Conservation (phyloP, 1,284 basidiomycete genomes). For the Puccinia sorghi region DNA sequence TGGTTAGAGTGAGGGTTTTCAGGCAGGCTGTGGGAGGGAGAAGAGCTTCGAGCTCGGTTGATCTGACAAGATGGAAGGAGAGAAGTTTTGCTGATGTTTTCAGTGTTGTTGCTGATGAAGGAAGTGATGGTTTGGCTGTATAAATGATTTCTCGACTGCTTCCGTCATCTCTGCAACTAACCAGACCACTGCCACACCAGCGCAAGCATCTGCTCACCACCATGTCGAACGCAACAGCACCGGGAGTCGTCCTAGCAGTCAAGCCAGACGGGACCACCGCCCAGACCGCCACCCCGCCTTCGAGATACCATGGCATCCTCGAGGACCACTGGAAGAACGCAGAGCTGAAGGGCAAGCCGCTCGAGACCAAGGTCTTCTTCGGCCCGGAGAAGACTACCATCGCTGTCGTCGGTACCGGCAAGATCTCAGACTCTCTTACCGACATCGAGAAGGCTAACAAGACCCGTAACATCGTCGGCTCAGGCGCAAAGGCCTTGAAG, state of each 20-base stretch:
- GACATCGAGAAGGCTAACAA: slow-evolving; percentile 41
- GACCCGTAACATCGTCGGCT: slow-evolving; percentile 34
- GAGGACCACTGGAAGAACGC: slow-evolving; percentile 25
- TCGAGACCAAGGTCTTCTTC: slow-evolving; percentile 41
- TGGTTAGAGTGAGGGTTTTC: too few relatives aligned
- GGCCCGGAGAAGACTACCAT: slow-evolving; percentile 15
- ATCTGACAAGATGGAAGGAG: too few relatives aligned
- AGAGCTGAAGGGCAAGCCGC: slow-evolving; percentile 19
- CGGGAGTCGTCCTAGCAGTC: slow-evolving; percentile 24
- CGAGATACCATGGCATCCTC: not conserved
- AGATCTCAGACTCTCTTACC: not conserved
- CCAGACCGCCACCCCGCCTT: not conserved
- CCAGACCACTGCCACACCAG: not conserved
- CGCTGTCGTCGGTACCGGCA: slow-evolving; percentile 25
- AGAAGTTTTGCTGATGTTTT: not conserved
- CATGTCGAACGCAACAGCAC: not conserved
- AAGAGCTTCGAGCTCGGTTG: too few relatives aligned
- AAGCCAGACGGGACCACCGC: slow-evolving; percentile 27
- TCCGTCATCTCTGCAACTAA: not conserved
- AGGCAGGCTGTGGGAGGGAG: too few relatives aligned
- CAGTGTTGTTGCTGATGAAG: not conserved
- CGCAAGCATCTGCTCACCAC: not conserved
- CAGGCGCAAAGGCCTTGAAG: slow-evolving; percentile 40
- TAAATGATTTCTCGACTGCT: not conserved
- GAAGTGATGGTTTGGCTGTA: too few relatives aligned